These are phyloP conservation scores for Podospora conica DNA, from an alignment of 495 filamentous ascomycete genomes.

Conservation along the genomic window DNA sequence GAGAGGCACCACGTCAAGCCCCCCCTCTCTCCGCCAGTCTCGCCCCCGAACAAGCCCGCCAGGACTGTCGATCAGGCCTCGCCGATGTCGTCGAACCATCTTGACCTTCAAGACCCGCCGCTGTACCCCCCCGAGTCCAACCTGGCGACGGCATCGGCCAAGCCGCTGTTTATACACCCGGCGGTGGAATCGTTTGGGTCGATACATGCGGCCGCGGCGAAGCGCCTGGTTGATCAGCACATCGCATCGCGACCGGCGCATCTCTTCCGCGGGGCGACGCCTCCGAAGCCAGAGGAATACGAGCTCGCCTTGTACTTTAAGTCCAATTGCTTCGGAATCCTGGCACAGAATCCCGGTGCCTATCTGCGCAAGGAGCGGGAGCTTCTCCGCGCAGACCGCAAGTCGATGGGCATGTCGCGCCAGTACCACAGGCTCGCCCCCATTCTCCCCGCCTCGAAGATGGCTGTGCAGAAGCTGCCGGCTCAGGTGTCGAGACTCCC, in stretches of 20 bases:
- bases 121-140: conserved; percentile 50
- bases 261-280: conserved; percentile 51
- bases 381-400: conserved; percentile 48
- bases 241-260: conserved; percentile 55
- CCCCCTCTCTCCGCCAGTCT: conserved; percentile 66
- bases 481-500: conserved; percentile 10
- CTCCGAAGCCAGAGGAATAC: conserved; percentile 66
- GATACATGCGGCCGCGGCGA: conserved; percentile 25
- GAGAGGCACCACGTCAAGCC: conserved; percentile 40
- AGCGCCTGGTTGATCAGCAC: conserved; percentile 54
- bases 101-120: conserved; percentile 50
- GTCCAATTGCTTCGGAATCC: conserved; percentile 55
- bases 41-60: conserved; percentile 49
- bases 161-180: conserved; percentile 49
- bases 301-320: conserved; percentile 59
- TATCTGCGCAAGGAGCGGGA: conserved; percentile 62
- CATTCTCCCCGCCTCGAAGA: conserved; percentile 41
- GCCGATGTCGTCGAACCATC: conserved; percentile 33
- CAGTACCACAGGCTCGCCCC: conserved; percentile 26
- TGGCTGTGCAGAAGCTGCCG: conserved; percentile 24
- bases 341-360: conserved; percentile 49
- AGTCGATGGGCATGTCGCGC: conserved; percentile 24
- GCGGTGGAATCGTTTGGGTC: conserved; percentile 33
- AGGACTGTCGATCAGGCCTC: conserved; percentile 29
- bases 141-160: conserved; percentile 41